Percentiles rank a stretch among this genome's conserved stretches.
phyloP scores from a whole-genome alignment of 257 asterid species.

The Fraxinus anomala region DNA sequence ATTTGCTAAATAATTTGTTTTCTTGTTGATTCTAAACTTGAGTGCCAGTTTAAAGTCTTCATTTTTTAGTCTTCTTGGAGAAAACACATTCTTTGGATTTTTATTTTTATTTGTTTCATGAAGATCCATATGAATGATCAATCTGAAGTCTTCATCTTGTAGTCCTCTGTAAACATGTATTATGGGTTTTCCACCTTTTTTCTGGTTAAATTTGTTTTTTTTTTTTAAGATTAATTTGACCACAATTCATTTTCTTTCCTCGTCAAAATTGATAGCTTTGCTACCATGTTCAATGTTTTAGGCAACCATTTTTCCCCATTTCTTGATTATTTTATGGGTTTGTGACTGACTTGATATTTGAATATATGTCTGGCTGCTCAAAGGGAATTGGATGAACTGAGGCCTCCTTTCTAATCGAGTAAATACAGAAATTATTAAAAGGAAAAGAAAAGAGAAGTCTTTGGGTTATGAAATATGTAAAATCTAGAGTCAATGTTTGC shows the following conservation, averaged over 20 bases:
- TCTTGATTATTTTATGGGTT: slow-evolving; percentile 1
- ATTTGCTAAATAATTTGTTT: slow-evolving; percentile 1
- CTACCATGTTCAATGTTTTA: slow-evolving; percentile 2
- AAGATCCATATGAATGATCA: neutral
- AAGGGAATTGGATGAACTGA: slow-evolving; percentile 16
- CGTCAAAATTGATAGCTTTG: neutral
- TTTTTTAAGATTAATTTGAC: neutral
- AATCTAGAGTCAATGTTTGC: slow-evolving; percentile 4
- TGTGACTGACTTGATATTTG: neutral
- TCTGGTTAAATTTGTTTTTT: slow-evolving; percentile 6
- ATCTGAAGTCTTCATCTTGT: neutral
- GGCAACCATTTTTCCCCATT: slow-evolving; percentile 5
- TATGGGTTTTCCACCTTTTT: neutral
- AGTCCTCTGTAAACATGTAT: slow-evolving; percentile 16
- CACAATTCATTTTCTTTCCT: neutral
- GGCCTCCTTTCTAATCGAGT: neutral
- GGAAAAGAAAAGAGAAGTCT: neutral
- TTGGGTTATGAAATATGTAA: slow-evolving; percentile 13
- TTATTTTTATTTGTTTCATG: neutral
- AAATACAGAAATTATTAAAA: slow-evolving; percentile 8
- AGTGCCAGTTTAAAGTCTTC: neutral
- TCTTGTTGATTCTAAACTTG: neutral
- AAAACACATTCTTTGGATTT: neutral
- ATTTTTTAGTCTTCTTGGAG: neutral
- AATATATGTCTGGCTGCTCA: neutral